A percentile compares a stretch with the other conserved stretches of the same genome.
phyloP scores from a whole-genome alignment of 78 protist species.

The Cavenderia fasciculata region DNA sequence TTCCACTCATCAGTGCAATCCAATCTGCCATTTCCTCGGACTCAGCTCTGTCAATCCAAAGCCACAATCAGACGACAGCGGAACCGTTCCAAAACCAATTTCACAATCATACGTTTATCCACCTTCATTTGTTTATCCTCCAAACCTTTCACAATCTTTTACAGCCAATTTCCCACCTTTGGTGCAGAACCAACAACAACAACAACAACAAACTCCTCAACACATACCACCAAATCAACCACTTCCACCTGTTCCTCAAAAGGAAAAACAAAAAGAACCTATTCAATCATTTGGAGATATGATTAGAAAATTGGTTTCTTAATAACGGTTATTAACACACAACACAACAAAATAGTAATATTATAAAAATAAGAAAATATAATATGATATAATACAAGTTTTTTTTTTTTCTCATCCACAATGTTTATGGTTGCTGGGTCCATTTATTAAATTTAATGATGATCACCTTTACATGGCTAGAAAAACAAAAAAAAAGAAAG shows the following conservation, averaged over 20 bases:
- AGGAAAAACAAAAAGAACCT: conserved; percentile 65
- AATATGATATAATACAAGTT: background rate
- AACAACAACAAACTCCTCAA: background rate
- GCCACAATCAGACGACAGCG: conserved; percentile 41
- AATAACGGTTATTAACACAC: background rate
- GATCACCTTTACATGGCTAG: background rate
- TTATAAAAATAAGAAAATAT: background rate
- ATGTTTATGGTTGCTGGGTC: background rate
- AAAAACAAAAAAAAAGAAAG: background rate
- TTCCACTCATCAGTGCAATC: conserved; percentile 88
- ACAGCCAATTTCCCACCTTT: conserved; percentile 62
- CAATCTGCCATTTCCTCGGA: conserved; percentile 84
- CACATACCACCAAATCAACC: conserved; percentile 9
- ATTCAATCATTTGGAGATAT: conserved; percentile 57
- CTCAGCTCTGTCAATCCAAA: conserved; percentile 50
- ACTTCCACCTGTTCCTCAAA: conserved; percentile 61
- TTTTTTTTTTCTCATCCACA: background rate
- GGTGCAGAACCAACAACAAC: conserved; percentile 2
- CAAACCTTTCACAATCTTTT: conserved; percentile 65
- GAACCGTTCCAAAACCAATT: conserved; percentile 54
- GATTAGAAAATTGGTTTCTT: conserved; percentile 54
- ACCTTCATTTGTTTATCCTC: conserved; percentile 68
- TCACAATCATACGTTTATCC: conserved; percentile 59
- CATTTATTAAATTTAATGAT: background rate
- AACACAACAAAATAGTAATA: background rate